Conservation (phyloP, 2,329 filamentous ascomycete species). For the Sporothrix euskadiensis region DNA sequence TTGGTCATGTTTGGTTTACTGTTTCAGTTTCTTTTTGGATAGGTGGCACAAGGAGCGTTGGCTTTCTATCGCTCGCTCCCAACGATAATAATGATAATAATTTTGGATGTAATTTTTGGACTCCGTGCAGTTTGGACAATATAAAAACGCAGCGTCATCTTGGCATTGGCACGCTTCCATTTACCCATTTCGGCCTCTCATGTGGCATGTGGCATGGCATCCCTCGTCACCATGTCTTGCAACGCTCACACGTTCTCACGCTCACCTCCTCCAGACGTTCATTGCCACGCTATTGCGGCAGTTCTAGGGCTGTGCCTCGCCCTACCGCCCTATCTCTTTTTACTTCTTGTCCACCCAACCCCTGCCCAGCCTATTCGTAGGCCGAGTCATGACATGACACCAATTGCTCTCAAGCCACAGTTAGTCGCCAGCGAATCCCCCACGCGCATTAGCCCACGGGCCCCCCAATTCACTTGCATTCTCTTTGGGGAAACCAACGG, state of each 20-base stretch:
- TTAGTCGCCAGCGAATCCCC: slow-evolving; percentile 19
- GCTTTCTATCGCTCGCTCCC: not conserved
- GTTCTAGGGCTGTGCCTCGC: not conserved
- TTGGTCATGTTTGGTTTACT: not conserved
- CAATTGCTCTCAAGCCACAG: slow-evolving; percentile 9
- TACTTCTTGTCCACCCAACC: not conserved
- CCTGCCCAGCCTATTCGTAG: not conserved
- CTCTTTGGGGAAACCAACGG: not conserved
- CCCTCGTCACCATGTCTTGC: not conserved
- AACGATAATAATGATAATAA: slow-evolving; percentile 4
- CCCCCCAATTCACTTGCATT: not conserved
- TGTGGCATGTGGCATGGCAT: not conserved
- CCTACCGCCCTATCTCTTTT: not conserved
- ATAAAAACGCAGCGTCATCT: not conserved
- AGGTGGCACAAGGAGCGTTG: not conserved
- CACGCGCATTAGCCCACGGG: slow-evolving; percentile 17
- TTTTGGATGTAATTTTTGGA: not conserved
- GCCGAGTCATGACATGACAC: slow-evolving; percentile 8
- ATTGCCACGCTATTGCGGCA: not conserved
- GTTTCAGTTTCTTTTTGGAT: not conserved
- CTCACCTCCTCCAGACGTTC: not conserved
- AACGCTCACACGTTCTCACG: not conserved
- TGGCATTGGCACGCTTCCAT: slow-evolving; percentile 4
- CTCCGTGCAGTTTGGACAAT: not conserved
- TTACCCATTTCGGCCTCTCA: slow-evolving; percentile 4